Percentiles rank a stretch among this genome's conserved stretches.
Conservation (phyloP, 2,329 filamentous ascomycete species). For the Lecanicillium sp. region DNA sequence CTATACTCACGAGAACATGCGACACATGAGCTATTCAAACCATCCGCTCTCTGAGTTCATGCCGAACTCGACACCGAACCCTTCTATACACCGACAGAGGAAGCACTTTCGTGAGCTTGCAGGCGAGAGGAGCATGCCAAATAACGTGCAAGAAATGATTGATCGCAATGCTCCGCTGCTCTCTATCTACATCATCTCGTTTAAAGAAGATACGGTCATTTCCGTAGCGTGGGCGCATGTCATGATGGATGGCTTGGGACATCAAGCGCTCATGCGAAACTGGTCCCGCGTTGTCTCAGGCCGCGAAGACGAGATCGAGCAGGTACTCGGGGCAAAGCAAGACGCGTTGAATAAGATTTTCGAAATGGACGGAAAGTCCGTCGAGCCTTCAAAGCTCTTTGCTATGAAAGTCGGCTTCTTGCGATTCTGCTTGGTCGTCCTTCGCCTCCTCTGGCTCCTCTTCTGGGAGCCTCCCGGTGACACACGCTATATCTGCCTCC, state of each 20-base stretch:
- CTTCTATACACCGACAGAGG: slow-evolving; percentile 16
- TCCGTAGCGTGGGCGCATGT: background rate
- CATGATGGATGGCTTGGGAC: background rate
- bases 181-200: background rate
- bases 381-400: background rate
- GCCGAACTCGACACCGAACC: slow-evolving; percentile 23
- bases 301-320: slow-evolving; percentile 23
- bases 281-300: background rate
- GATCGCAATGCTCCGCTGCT: background rate
- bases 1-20: slow-evolving; percentile 33
- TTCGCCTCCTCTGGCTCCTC: background rate
- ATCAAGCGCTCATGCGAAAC: background rate
- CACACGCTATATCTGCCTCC: slow-evolving; percentile 34
- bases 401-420: background rate
- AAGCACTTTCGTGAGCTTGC: slow-evolving; percentile 18
- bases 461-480: slow-evolving; percentile 19
- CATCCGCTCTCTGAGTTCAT: slow-evolving; percentile 35
- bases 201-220: background rate
- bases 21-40: slow-evolving; percentile 30
- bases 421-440: background rate
- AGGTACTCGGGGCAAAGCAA: slow-evolving; percentile 18
- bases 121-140: background rate
- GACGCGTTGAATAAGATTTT: background rate
- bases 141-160: background rate
- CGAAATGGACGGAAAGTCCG: background rate